Evolutionary conservation across 2,329 filamentous ascomycete genomes (phyloP), one percentile per base, ranked within the genome.

Genomic region (Diplocarpon rosae): DNA sequence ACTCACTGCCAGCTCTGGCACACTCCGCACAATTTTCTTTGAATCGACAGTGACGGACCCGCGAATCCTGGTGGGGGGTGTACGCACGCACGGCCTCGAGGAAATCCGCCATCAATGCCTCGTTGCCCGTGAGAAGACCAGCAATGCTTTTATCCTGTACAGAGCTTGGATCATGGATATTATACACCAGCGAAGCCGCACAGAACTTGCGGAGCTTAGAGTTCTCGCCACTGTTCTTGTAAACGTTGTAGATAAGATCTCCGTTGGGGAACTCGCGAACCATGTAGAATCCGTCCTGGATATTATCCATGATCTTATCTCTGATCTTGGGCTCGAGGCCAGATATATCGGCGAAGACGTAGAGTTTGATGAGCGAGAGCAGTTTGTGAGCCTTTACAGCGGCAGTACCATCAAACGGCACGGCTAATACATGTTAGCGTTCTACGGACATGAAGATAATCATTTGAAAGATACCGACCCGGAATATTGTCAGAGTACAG

Each of bases 281-380:
- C 8, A 50, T 29, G 6, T 35, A 17, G 31, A 55, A 56, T 4
- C 49, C 53, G 40, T 58, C 53, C 32, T 58, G 56, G 15, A 59
- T 52, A 2, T 32, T 33, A 10, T 59, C 56, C 46, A 59, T 57
- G 1, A 51, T 45, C 27, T 47, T 48, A 33, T 59, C 57, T 14
- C 39, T 34, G 5, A 55, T 35, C 3, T 30, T 24, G 8, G 24
- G 10, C 1, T 38, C 14, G 9, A 58, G 16, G 1, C 45, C 11
- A 24, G 36, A 27, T 1, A 7, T 15, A 2, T 35, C 33, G 3
- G 14, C 10, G n/a, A 35, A 35, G 13, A 16, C 33, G 33, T 35
- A 35, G 33, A 35, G 14, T 5, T 52, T 46, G 28, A 48, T 49
- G 8, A 58, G 48, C 9, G 46, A 14, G 5, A 20, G 13, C 9